Evolutionary conservation across 2,329 filamentous ascomycete genomes (phyloP).

Genomic region (Arthrobotrys megalospora): DNA sequence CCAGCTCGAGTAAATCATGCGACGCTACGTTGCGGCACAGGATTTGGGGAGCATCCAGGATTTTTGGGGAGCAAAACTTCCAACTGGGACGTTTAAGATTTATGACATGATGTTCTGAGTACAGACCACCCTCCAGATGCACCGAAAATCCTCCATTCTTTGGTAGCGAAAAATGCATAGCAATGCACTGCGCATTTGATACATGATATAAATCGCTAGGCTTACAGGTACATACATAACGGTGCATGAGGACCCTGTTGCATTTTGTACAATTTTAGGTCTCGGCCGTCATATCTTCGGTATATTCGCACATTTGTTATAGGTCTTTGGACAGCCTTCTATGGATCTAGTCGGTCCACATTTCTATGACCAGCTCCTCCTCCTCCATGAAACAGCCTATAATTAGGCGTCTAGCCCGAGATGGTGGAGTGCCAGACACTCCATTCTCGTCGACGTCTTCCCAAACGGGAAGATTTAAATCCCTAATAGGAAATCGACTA

Average conservation of each 20-base stretch:
- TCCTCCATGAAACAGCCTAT: conserved; percentile 20
- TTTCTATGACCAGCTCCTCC: conserved; percentile 1
- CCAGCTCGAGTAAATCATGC: conserved; percentile 31
- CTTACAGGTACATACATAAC: conserved; percentile 21
- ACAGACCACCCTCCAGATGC: conserved; percentile 33
- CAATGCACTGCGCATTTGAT: conserved; percentile 27
- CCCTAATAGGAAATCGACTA: neutral
- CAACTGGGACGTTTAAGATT: conserved; percentile 37
- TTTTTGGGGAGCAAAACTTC: conserved; percentile 36
- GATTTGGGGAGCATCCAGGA: conserved; percentile 3
- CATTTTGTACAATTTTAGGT: conserved; percentile 16
- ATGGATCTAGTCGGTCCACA: conserved; percentile 7
- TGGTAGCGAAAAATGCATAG: conserved; percentile 53
- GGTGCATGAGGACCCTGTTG: conserved; percentile 14
- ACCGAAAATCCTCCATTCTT: conserved; percentile 42
- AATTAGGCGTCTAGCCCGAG: conserved; percentile 23
- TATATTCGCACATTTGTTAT: neutral
- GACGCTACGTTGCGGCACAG: conserved; percentile 44
- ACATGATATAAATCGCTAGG: conserved; percentile 34
- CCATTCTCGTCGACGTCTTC: conserved; percentile 11
- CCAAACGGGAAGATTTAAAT: neutral
- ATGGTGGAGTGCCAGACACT: conserved; percentile 17
- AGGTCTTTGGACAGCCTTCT: neutral
- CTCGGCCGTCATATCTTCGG: neutral
- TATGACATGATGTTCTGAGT: conserved; percentile 17